A percentile compares a stretch with the other conserved stretches of the same genome.
These are phyloP conservation scores for Penstemon newberryi DNA, from an alignment of 257 asterid genomes.

Conservation along the genomic window DNA sequence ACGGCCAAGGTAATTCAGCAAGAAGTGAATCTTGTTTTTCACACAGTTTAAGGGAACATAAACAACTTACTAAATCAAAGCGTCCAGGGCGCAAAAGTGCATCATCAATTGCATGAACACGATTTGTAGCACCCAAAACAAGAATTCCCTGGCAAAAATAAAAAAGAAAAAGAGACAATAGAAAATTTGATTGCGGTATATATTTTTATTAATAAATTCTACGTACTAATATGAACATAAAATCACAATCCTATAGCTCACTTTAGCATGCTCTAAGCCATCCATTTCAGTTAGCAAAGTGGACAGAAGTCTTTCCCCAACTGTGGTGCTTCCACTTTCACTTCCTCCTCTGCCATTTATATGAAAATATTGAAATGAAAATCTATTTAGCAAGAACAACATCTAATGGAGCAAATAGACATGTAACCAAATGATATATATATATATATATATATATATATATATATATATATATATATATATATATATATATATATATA, in stretches of 20 bases:
- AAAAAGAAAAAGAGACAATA: neutral
- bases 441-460: neutral
- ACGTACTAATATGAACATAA: slow-evolving; percentile 1
- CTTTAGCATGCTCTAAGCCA: slow-evolving; percentile 92
- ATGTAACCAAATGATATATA: neutral
- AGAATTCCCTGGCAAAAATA: slow-evolving; percentile 73
- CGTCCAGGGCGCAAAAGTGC: slow-evolving; percentile 99
- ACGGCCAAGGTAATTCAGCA: neutral
- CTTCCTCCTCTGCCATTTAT: slow-evolving; percentile 70
- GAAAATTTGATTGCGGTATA: neutral
- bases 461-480: too few relatives aligned
- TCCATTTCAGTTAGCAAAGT: slow-evolving; percentile 97
- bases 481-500: too few relatives aligned
- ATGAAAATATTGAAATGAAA: slow-evolving; percentile 9
- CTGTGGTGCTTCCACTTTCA: slow-evolving; percentile 69
- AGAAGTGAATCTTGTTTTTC: neutral
- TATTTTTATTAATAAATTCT: slow-evolving; percentile 1
- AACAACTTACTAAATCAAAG: slow-evolving; percentile 70
- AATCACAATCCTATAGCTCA: slow-evolving; percentile 31
- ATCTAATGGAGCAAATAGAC: neutral
- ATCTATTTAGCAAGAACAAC: neutral
- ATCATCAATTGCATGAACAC: slow-evolving; percentile 84
- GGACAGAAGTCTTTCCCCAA: slow-evolving; percentile 85
- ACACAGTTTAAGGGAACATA: neutral
- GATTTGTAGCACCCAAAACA: slow-evolving; percentile 96